phyloP scores from a whole-genome alignment of 805 yeast genomes.

The Brettanomyces custersianus region DNA sequence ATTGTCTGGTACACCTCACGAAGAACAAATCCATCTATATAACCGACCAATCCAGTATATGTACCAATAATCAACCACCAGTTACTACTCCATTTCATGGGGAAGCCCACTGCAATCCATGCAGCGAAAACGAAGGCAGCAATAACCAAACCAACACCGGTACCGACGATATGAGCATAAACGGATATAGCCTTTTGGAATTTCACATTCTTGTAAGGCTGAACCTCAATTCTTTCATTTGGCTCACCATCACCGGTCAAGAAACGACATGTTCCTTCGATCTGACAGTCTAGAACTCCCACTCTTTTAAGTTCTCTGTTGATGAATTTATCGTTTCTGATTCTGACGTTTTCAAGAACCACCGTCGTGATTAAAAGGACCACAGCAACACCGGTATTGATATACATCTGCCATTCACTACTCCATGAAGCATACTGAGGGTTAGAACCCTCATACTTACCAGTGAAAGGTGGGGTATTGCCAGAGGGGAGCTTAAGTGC shows the following conservation, averaged over 20 bases:
- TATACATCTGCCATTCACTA: constrained; percentile 32
- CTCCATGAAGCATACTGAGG: constrained; percentile 19
- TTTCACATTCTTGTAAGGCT: constrained; percentile 10
- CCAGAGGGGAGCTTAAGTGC: constrained; percentile 12
- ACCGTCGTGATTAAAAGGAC: constrained; percentile 26
- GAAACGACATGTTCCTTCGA: constrained; percentile 21
- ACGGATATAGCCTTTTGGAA: constrained; percentile 12
- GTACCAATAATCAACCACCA: constrained; percentile 42
- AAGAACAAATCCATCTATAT: constrained; percentile 33
- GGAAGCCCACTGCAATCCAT: constrained; percentile 30
- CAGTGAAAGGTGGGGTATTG: constrained; percentile 6
- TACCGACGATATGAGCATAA: constrained; percentile 35
- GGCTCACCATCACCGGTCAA: constrained; percentile 14
- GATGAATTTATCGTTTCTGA: constrained; percentile 27
- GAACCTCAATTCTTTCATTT: constrained; percentile 23
- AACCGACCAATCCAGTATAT: constrained; percentile 36
- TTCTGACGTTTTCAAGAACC: constrained; percentile 31
- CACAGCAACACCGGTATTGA: constrained; percentile 33
- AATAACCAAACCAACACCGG: constrained; percentile 31
- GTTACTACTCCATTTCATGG: constrained; percentile 27
- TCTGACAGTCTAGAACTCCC: constrained; percentile 20
- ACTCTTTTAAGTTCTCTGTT: constrained; percentile 12
- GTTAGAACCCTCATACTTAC: constrained; percentile 4
- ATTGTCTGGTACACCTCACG: constrained; percentile 29
- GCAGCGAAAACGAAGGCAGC: constrained; percentile 26